Base-by-base conservation (phyloP, 2,329 filamentous ascomycete species). In the Blumeriella jaapii region DNA sequence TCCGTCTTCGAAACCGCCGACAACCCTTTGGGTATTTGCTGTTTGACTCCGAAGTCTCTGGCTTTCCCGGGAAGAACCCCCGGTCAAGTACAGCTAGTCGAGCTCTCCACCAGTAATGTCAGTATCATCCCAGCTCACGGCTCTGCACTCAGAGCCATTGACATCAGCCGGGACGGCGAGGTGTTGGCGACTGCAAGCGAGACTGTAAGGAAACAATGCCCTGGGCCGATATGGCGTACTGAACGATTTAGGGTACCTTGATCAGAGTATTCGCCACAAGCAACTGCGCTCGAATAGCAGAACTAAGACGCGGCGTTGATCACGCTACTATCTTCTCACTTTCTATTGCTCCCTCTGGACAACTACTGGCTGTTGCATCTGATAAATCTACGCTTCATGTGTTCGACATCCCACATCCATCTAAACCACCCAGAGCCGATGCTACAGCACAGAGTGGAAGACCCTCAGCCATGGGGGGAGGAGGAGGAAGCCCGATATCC, bases 301-400 rank as follows among this genome's bases (percentile, higher is more conserved):
- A 98, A 59, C 69, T 95, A 31, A 78, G 91, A 27, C 77, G 91
- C 20, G 91, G 91, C 26, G 79, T 93, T 30, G 91, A 98, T 52
- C 80, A 77, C 22, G 87, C 91, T 11, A 76, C 77, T 35, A 82
- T 96, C 47, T 94, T 83, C 60, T 89, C 83, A 2, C 67, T 98
- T 8, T 79, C 81, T 8, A 91, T 98, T 57, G 93, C 83, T 13
- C 87, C 87, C 0, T 78, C 78, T 1, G 82, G 81, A 33, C 73
- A 69, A 27, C 71, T 86, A 54, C 69, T 96, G 8, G 91, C 91
- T 16, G 89, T 86, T 42, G 96, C 89, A 1, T 95, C 87, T 1
- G 91, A 98, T 65, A 98, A 96, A 61, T 87, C 84, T 5, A 98
- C 87, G 0, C 67, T 98, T 8, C 91, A 98, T 59, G 71, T 98